Percentiles rank a stretch among this genome's conserved stretches.
Conservation (phyloP, 129 eudicot species). For the Calendula officinalis region DNA sequence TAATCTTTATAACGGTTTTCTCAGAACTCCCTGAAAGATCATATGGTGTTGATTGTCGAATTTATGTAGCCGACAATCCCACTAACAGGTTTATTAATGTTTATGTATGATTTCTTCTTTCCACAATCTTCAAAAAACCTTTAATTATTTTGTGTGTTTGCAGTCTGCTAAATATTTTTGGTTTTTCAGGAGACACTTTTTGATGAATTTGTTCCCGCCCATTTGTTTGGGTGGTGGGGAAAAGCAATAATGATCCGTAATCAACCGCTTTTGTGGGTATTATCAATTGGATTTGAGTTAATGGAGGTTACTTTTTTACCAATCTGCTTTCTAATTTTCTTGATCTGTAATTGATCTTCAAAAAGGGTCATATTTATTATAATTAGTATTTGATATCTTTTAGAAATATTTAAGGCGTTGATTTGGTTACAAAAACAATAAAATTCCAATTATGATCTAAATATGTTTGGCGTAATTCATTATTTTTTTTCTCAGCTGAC, state of each 20-base stretch:
- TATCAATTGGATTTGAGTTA: conserved; percentile 91
- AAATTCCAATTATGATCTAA: background rate
- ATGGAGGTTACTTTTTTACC: conserved; percentile 71
- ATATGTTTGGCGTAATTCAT: background rate
- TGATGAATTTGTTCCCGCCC: conserved; percentile 92
- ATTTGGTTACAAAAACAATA: background rate
- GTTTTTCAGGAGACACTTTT: conserved; percentile 74
- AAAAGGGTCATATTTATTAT: background rate
- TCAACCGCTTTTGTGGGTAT: conserved; percentile 96
- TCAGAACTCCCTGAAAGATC: conserved; percentile 98
- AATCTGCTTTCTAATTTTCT: background rate
- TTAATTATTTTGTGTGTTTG: conserved; percentile 10
- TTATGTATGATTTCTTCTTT: conserved; percentile 91
- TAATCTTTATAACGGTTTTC: conserved; percentile 16
- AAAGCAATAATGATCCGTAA: conserved; percentile 99
- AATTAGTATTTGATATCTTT: background rate
- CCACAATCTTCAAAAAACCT: conserved; percentile 30
- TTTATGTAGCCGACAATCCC: conserved; percentile 82
- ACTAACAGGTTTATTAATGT: conserved; percentile 97
- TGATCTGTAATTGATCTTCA: background rate
- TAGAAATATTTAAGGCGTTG: background rate
- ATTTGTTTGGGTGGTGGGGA: conserved; percentile 99
- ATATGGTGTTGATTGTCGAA: conserved; percentile 93
- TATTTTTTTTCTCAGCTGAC: conserved; percentile 57
- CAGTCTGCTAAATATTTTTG: conserved; percentile 18